These are phyloP conservation scores for Buddleja alternifolia DNA, from an alignment of 257 asterid species.

Conservation along the genomic window DNA sequence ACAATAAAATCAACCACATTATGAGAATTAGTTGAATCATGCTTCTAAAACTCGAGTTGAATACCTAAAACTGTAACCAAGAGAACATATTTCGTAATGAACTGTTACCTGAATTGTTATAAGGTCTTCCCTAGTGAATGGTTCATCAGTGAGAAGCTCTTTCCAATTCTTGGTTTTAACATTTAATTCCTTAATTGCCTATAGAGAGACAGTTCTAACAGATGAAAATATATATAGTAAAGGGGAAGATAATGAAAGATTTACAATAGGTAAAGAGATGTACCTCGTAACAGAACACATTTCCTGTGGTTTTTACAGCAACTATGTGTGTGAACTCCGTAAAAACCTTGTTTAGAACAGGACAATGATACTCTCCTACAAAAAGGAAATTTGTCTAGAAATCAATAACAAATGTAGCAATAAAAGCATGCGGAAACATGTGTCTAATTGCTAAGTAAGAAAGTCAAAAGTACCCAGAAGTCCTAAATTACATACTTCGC, in stretches of 20 bases:
- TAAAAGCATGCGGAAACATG: background rate
- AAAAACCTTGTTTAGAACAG: conserved; percentile 89
- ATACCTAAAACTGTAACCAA: conserved; percentile 4
- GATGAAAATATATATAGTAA: background rate
- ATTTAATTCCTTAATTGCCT: conserved; percentile 96
- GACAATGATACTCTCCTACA: conserved; percentile 90
- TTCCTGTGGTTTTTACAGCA: conserved; percentile 91
- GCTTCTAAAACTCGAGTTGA: conserved; percentile 17
- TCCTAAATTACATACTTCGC: conserved; percentile 2
- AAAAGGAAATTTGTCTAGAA: conserved; percentile 12
- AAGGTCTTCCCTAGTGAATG: conserved; percentile 78
- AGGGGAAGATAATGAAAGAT: conserved; percentile 10
- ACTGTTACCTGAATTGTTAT: conserved; percentile 83
- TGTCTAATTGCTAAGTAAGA: background rate
- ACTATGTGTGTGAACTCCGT: conserved; percentile 92
- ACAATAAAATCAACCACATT: conserved; percentile 25
- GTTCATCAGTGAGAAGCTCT: conserved; percentile 97
- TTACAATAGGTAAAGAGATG: conserved; percentile 14
- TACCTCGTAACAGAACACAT: conserved; percentile 96
- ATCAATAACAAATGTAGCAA: conserved; percentile 12
- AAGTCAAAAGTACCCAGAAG: conserved; percentile 2
- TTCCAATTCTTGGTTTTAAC: conserved; percentile 94
- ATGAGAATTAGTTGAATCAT: conserved; percentile 22
- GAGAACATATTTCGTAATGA: conserved; percentile 13
- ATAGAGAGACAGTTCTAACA: conserved; percentile 22